Evolutionary conservation across 495 filamentous ascomycete species (phyloP).

Genomic region (Endocarpon pusillum): DNA sequence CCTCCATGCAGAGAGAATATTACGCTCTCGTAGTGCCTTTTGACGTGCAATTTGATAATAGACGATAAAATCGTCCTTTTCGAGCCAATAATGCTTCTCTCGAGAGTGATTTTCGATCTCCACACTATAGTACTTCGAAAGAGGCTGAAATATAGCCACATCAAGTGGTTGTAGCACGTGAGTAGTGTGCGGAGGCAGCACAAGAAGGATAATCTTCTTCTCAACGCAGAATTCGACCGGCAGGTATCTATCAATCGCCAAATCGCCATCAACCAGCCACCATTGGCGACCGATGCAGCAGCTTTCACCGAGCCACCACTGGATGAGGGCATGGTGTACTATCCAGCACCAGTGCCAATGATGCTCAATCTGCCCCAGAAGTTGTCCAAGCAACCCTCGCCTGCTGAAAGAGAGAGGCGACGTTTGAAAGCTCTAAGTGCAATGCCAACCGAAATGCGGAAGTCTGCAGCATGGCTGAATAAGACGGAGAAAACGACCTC

Average conservation of each 20-base stretch:
- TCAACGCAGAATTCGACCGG: too few species aligned
- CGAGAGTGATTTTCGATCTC: too few species aligned
- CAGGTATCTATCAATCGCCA: conserved; percentile 16
- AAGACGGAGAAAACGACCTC: conserved; percentile 10
- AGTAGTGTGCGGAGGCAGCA: too few species aligned
- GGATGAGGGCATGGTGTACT: conserved; percentile 73
- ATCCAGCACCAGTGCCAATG: conserved; percentile 84
- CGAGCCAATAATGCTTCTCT: too few species aligned
- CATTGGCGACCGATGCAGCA: conserved; percentile 32
- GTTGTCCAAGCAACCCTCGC: conserved; percentile 55
- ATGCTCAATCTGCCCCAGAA: conserved; percentile 86
- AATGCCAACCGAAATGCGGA: conserved; percentile 30
- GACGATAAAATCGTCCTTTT: too few species aligned
- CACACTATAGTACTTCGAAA: too few species aligned
- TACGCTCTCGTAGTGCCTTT: too few species aligned
- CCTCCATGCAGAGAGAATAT: too few species aligned
- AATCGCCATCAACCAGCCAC: conserved; percentile 23
- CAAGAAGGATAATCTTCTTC: too few species aligned
- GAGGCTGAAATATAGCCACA: too few species aligned
- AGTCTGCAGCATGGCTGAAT: conserved; percentile 21
- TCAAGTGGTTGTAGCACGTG: too few species aligned
- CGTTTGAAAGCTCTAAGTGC: conserved; percentile 43
- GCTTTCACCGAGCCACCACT: conserved; percentile 46
- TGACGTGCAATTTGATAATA: too few species aligned
- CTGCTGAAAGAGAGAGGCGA: conserved; percentile 44